A percentile compares a stretch with the other conserved stretches of the same genome.
Evolutionary conservation across 2,329 filamentous ascomycete species (phyloP).

Genomic region (Pseudogymnoascus sp.): DNA sequence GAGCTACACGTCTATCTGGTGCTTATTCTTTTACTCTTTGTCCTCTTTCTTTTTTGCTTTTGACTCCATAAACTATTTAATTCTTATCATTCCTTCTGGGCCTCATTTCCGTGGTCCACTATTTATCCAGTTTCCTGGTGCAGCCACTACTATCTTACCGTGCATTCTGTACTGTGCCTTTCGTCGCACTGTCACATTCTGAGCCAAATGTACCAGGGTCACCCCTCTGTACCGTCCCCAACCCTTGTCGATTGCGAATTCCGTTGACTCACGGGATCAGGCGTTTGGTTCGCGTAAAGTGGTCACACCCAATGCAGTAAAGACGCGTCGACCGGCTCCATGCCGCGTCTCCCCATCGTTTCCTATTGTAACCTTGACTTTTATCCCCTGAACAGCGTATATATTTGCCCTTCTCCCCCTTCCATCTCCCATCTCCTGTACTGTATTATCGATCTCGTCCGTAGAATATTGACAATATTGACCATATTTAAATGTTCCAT

Average conservation of each 20-base stretch:
- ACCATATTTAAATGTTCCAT: background rate
- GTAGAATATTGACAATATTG: slow-evolving; percentile 8
- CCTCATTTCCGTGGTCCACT: slow-evolving; percentile 8
- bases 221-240: background rate
- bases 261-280: slow-evolving; percentile 9
- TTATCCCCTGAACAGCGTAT: slow-evolving; percentile 8
- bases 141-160: background rate
- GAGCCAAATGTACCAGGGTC: background rate
- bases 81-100: background rate
- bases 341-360: slow-evolving; percentile 12
- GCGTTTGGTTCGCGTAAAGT: slow-evolving; percentile 12
- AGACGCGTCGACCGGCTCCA: slow-evolving; percentile 9
- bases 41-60: background rate
- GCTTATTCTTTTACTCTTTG: background rate
- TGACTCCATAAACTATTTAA: background rate
- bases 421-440: background rate
- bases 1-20: background rate
- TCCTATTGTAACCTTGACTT: slow-evolving; percentile 6
- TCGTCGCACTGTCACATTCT: background rate
- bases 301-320: slow-evolving; percentile 5
- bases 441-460: background rate
- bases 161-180: background rate
- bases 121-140: background rate
- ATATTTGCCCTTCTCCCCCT: background rate
- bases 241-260: slow-evolving; percentile 5